Evolutionary conservation across 176 grass and related monocot species (phyloP).

Genomic region (Ampelocalamus luodianensis): DNA sequence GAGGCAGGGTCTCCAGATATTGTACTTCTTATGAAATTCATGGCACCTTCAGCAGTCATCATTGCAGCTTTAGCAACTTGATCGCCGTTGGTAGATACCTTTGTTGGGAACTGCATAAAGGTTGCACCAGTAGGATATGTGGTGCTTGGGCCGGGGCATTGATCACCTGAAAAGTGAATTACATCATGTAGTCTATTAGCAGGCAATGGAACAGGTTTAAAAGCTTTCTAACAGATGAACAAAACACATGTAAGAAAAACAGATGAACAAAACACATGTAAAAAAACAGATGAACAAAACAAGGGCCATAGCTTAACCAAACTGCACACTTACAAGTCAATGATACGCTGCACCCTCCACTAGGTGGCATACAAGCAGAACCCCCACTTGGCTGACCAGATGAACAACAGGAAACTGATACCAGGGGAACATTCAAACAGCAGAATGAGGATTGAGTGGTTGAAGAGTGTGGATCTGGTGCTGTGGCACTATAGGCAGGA

Average conservation of each 20-base stretch:
- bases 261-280: slow-evolving; percentile 14
- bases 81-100: slow-evolving; percentile 47
- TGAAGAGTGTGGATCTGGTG: slow-evolving; percentile 47
- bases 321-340: slow-evolving; percentile 52
- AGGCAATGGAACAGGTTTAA: neutral
- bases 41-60: slow-evolving; percentile 59
- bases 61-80: slow-evolving; percentile 55
- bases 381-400: slow-evolving; percentile 42
- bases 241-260: slow-evolving; percentile 11
- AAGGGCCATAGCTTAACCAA: slow-evolving; percentile 31
- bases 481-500: slow-evolving; percentile 50
- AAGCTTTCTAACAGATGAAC: neutral
- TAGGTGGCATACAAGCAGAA: slow-evolving; percentile 43
- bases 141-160: slow-evolving; percentile 53
- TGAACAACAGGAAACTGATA: slow-evolving; percentile 58
- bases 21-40: slow-evolving; percentile 59
- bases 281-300: slow-evolving; percentile 19
- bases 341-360: slow-evolving; percentile 51
- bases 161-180: slow-evolving; percentile 61
- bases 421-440: slow-evolving; percentile 55
- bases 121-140: slow-evolving; percentile 44
- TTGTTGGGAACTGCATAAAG: slow-evolving; percentile 38
- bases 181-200: slow-evolving; percentile 34
- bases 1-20: slow-evolving; percentile 35
- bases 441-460: slow-evolving; percentile 50